Percentiles rank a stretch among this genome's conserved stretches.
Evolutionary conservation across 768 basidiomycete genomes (phyloP).

Genomic region (Agrocybe pediades): DNA sequence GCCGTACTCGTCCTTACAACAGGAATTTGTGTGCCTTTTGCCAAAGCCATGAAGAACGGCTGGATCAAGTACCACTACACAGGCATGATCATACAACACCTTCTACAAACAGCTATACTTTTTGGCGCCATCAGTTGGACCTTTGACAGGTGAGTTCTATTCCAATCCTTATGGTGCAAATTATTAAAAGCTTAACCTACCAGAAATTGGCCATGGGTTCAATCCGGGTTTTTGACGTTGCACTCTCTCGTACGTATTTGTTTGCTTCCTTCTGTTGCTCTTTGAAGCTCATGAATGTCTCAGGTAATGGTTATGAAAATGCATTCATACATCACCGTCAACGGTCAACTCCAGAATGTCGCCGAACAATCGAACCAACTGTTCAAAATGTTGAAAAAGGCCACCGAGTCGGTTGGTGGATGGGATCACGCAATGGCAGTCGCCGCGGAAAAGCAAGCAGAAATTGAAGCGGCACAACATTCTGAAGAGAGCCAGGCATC

Average conservation of each 20-base stretch:
- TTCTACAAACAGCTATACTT: slow-evolving; percentile 75
- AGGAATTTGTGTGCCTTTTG: slow-evolving; percentile 80
- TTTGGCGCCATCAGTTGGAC: slow-evolving; percentile 84
- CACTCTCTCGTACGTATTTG: slow-evolving; percentile 69
- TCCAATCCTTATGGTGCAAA: background rate
- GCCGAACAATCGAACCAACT: slow-evolving; percentile 46
- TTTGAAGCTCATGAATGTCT: background rate
- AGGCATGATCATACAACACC: slow-evolving; percentile 79
- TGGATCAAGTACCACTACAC: slow-evolving; percentile 83
- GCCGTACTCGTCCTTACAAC: slow-evolving; percentile 78
- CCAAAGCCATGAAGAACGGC: slow-evolving; percentile 70
- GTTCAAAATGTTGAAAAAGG: slow-evolving; percentile 45
- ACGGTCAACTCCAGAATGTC: slow-evolving; percentile 75
- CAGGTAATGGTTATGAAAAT: slow-evolving; percentile 93
- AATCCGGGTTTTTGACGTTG: slow-evolving; percentile 86
- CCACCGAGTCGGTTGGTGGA: slow-evolving; percentile 58
- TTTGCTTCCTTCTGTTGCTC: background rate
- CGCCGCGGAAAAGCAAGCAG: slow-evolving; percentile 47
- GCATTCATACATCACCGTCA: slow-evolving; percentile 91
- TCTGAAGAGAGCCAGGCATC: slow-evolving; percentile 10
- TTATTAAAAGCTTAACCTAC: background rate
- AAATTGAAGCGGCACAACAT: slow-evolving; percentile 31
- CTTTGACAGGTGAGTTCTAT: slow-evolving; percentile 64
- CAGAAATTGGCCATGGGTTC: slow-evolving; percentile 97
- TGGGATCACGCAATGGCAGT: slow-evolving; percentile 62